Evolutionary conservation across 306 rosid species (phyloP).

Genomic region (Cucurbita moschata): DNA sequence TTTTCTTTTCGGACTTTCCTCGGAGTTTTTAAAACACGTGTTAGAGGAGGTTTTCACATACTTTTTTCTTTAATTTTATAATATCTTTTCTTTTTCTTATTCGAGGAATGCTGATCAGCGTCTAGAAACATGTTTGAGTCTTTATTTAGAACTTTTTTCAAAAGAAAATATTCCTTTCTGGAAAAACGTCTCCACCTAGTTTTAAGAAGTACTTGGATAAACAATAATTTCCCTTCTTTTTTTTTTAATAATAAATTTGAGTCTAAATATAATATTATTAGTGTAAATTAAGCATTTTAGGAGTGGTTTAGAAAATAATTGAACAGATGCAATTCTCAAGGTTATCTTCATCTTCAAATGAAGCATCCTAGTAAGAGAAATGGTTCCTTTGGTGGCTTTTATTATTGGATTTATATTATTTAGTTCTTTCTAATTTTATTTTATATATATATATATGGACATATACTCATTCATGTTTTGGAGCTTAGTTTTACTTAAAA

Average conservation of each 20-base stretch:
- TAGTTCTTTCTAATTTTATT: no score
- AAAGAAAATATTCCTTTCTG: neutral
- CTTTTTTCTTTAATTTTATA: no score
- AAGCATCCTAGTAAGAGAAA: neutral
- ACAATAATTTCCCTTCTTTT: neutral
- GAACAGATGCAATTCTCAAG: neutral
- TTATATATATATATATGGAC: no score
- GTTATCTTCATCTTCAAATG: neutral
- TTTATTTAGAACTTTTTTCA: neutral
- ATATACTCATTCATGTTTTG: no score
- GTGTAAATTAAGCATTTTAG: neutral
- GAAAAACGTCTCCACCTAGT: neutral
- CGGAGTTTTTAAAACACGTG: neutral
- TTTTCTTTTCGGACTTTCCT: neutral
- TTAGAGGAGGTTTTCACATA: no score
- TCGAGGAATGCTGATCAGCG: neutral
- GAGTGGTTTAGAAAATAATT: neutral
- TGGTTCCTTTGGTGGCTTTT: neutral
- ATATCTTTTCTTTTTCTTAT: no score
- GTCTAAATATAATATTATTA: neutral
- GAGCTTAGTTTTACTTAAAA: no score
- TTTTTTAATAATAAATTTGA: neutral
- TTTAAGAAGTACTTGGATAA: neutral
- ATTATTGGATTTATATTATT: neutral
- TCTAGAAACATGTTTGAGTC: neutral